Evolutionary conservation across 1,284 basidiomycete genomes (phyloP).

Genomic region (Golubevia sp.): DNA sequence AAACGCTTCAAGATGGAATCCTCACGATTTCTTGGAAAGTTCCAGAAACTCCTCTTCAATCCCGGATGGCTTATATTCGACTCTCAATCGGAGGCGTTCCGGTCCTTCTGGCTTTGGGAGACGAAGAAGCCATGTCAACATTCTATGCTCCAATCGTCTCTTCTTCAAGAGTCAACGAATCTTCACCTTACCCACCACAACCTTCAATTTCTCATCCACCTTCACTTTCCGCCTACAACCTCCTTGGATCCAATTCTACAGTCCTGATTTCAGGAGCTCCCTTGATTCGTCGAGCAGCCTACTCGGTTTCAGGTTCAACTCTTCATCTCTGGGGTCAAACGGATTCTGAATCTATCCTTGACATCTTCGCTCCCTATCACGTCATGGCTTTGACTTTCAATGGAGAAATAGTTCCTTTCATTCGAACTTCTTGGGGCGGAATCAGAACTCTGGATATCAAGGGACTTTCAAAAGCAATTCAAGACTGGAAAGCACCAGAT

Average conservation of each 20-base stretch:
- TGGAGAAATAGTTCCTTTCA: neutral
- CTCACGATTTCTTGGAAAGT: no score
- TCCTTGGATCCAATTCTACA: neutral
- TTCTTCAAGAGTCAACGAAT: neutral
- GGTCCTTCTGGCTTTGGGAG: neutral
- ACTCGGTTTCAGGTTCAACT: neutral
- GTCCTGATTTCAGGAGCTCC: neutral
- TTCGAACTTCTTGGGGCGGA: neutral
- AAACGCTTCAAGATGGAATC: no score
- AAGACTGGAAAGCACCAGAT: slow-evolving; percentile 13
- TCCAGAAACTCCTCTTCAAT: no score
- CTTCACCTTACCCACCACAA: neutral
- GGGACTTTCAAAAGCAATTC: neutral
- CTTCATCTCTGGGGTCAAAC: neutral
- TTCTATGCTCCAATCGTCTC: neutral
- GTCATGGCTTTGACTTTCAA: neutral
- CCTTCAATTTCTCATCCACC: neutral
- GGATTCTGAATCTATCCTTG: neutral
- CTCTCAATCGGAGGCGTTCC: neutral
- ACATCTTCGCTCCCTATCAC: neutral
- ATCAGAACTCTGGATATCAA: neutral
- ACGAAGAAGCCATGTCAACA: neutral
- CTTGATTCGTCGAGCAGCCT: neutral
- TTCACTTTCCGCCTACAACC: neutral
- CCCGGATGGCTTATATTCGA: neutral